These are phyloP conservation scores for Hymenochaete sp. DNA, from an alignment of 1,284 basidiomycete species.

Conservation along the genomic window DNA sequence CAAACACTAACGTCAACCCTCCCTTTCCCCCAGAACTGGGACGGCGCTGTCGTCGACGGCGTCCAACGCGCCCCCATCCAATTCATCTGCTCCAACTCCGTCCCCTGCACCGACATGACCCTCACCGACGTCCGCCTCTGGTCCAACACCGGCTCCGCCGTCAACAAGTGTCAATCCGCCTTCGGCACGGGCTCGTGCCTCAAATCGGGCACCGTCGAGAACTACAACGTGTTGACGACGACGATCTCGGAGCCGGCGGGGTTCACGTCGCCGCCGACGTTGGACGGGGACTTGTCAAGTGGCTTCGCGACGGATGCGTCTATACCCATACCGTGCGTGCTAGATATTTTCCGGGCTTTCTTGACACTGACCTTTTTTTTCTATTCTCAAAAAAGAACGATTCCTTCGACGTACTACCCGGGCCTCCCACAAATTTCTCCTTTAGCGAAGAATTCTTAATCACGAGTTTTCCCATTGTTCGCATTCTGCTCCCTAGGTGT, in stretches of 20 bases:
- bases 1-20: too few relatives aligned
- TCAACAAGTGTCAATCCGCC: constrained; percentile 28
- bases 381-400: constrained; percentile 21
- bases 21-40: constrained; percentile 31
- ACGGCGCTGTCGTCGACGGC: constrained; percentile 27
- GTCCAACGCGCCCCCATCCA: constrained; percentile 26
- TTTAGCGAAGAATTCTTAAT: constrained; percentile 14
- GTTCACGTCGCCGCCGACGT: constrained; percentile 26
- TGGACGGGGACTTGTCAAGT: constrained; percentile 25
- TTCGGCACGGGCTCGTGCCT: constrained; percentile 29
- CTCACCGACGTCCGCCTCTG: constrained; percentile 29
- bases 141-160: constrained; percentile 25
- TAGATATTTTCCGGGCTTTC: background rate
- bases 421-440: constrained; percentile 19
- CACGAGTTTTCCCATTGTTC: too few relatives aligned
- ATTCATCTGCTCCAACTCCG: constrained; percentile 28
- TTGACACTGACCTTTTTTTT: background rate
- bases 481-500: too few relatives aligned
- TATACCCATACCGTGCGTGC: constrained; percentile 28
- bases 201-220: constrained; percentile 21
- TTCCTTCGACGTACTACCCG: constrained; percentile 28
- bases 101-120: constrained; percentile 27
- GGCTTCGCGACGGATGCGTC: constrained; percentile 28
- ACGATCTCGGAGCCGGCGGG: constrained; percentile 23
- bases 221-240: constrained; percentile 24